Conservation (phyloP, 148 eudicot species). For the Rhododendron williamsianum region DNA sequence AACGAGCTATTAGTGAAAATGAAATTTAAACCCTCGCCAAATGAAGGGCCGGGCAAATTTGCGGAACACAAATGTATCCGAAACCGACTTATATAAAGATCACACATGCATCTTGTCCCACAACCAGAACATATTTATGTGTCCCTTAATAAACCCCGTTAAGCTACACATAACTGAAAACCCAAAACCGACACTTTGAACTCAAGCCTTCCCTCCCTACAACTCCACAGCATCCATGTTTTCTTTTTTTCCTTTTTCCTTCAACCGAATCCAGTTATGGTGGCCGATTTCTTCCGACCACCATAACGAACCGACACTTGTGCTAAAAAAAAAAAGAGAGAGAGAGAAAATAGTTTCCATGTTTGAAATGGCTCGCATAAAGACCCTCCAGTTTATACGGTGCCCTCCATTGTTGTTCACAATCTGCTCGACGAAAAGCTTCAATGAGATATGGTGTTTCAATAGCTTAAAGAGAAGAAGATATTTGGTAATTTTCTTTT, state of each 20-base stretch:
- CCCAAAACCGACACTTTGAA: neutral
- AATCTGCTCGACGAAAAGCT: neutral
- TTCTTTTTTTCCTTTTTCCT: neutral
- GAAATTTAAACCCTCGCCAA: no score
- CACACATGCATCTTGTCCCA: no score
- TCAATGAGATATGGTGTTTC: neutral
- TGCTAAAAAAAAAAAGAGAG: no score
- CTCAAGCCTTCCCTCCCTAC: neutral
- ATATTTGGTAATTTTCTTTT: neutral
- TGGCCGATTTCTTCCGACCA: no score
- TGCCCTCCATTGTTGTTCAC: neutral
- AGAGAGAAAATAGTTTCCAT: neutral
- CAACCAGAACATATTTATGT: no score
- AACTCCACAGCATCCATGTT: neutral
- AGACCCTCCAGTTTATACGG: neutral
- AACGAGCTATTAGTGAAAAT: no score
- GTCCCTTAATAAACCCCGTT: neutral
- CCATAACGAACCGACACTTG: no score
- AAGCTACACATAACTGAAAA: neutral
- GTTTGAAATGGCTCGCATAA: neutral
- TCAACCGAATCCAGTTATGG: no score
- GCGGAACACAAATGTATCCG: no score
- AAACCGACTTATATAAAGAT: no score
- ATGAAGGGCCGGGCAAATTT: no score
- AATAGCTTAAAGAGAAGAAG: neutral